Percentiles rank a stretch among this genome's conserved stretches.
Conservation (phyloP, 2,329 filamentous ascomycete species). For the Magnaporthales sp. region DNA sequence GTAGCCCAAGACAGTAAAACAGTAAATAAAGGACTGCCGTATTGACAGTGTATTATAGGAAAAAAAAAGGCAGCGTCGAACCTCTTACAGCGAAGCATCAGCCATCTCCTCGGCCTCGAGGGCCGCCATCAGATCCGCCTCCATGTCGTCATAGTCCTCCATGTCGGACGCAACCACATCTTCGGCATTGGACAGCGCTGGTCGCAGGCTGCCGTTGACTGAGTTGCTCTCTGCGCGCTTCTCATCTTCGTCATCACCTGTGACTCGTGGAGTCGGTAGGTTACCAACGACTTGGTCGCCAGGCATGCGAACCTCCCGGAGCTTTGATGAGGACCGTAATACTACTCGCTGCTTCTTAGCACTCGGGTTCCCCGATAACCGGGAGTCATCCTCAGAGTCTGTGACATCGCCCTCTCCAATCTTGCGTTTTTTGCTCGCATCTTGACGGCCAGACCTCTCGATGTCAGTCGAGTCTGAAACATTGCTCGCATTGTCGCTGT, state of each 20-base stretch:
- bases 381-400: background rate
- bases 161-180: slow-evolving; percentile 22
- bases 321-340: slow-evolving; percentile 29
- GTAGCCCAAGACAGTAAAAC: background rate
- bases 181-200: background rate
- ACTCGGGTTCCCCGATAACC: slow-evolving; percentile 18
- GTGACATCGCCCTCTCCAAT: background rate
- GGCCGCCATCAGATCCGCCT: slow-evolving; percentile 54
- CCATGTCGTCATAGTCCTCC: slow-evolving; percentile 46
- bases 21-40: background rate
- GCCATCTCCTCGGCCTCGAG: slow-evolving; percentile 34
- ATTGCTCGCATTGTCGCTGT: slow-evolving; percentile 8
- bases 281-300: slow-evolving; percentile 27
- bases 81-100: background rate
- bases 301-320: slow-evolving; percentile 35
- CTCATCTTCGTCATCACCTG: slow-evolving; percentile 31
- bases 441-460: slow-evolving; percentile 9
- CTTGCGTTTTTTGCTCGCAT: slow-evolving; percentile 7
- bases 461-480: slow-evolving; percentile 9
- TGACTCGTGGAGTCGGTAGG: slow-evolving; percentile 31
- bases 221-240: slow-evolving; percentile 16
- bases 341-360: slow-evolving; percentile 24
- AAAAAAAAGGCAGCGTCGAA: background rate
- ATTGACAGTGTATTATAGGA: background rate
- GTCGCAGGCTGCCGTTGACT: background rate